These are phyloP conservation scores for Laguncularia racemosa DNA, from an alignment of 345 rosid genomes.

Conservation along the genomic window DNA sequence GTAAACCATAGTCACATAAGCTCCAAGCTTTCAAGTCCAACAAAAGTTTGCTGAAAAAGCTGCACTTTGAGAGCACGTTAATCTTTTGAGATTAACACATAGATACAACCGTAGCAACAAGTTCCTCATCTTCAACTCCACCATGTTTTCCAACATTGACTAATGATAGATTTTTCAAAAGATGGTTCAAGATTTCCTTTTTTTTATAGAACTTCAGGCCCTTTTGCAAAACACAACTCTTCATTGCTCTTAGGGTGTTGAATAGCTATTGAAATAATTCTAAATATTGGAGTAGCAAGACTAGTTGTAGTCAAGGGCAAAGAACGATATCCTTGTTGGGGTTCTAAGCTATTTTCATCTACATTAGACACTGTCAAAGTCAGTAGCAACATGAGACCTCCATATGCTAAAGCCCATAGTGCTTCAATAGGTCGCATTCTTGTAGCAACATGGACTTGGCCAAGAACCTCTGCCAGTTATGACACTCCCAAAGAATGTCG, in stretches of 20 bases:
- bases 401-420: slow-evolving; percentile 93
- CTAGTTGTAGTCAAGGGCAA: slow-evolving; percentile 54
- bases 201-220: no score
- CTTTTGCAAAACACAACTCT: no score
- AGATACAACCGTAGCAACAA: slow-evolving; percentile 88
- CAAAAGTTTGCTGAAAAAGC: no score
- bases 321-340: slow-evolving; percentile 48
- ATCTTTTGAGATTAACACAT: slow-evolving; percentile 83
- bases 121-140: no score
- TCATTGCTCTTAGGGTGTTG: no score
- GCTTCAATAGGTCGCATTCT: slow-evolving; percentile 89
- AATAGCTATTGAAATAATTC: slow-evolving; percentile 75
- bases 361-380: slow-evolving; percentile 74
- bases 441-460: slow-evolving; percentile 93
- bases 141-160: no score
- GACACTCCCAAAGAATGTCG: no score
- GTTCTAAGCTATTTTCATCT: slow-evolving; percentile 68
- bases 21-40: slow-evolving; percentile 91
- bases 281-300: slow-evolving; percentile 86
- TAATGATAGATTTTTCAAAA: no score
- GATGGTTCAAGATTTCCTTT: no score
- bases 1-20: slow-evolving; percentile 92
- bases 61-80: slow-evolving; percentile 89
- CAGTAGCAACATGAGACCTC: slow-evolving; percentile 95
- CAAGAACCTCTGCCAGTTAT: slow-evolving; percentile 99